Base-by-base conservation (phyloP, 805 yeast genomes). In the Metschnikowia anglica region DNA sequence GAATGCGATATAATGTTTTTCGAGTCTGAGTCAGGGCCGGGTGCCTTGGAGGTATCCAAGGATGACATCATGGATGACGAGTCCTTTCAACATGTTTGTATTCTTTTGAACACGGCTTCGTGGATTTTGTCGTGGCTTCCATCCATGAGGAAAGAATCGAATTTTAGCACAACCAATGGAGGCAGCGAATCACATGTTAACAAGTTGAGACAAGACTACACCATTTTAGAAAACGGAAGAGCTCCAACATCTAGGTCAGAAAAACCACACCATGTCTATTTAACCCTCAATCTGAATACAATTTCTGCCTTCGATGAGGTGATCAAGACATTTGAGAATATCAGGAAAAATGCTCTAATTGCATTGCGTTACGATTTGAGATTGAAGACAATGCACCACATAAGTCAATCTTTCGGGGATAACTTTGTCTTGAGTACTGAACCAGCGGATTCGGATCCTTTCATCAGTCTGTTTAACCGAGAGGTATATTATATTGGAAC, bases 41-140 rank as follows among this genome's bases (percentile, higher is more conserved):
- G 37, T 9, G 58, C 69, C 12, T 65, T 63, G 39, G 49, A 57
- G 3, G 52, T 78, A 8, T 61, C 63, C 5, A 73, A 74, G 39
- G 73, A 73, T 18, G 87, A 82, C 47, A 55, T 79, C 11, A 64
- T 85, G 33, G 86, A 80, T 46, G 58, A 66, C 13, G 73, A 73
- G 11, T 68, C 78, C 11, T 71, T 81, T 49, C 72, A 72, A 36
- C 71, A 74, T 16, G 66, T 81, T 3, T 67, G 82, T 10, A 64
- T 79, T 40, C 64, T 86, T 33, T 64, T 80, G 15, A 68, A 76
- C 11, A 76, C 85, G 3, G 50, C 83, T 1, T 63, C 70, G 13
- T 79, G 88, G 81, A 64, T 81, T 2, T 59, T 78, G 30, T 53
- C 66, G 13, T 82, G 89, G 85, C 67, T 86, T 33, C 83, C 86